Percentiles rank a stretch among this genome's conserved stretches.
Evolutionary conservation across 768 basidiomycete species (phyloP).

Genomic region (Lactarius hengduanensis): DNA sequence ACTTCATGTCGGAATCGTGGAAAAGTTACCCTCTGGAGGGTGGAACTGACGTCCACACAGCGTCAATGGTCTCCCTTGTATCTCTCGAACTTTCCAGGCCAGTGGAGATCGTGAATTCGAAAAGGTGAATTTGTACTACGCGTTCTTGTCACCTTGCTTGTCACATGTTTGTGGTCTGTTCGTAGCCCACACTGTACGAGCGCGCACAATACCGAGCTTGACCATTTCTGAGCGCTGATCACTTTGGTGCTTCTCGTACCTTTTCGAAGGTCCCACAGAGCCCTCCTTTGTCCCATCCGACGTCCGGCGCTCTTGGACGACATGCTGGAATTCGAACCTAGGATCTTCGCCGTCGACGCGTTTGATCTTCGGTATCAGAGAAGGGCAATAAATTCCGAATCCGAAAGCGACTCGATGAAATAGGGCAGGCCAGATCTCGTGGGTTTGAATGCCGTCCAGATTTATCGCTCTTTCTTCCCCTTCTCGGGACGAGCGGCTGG

Average conservation of each 20-base stretch:
- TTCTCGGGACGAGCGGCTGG: not conserved
- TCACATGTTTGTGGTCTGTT: not conserved
- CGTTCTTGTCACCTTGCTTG: not conserved
- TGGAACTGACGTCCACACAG: not conserved
- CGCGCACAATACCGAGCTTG: not conserved
- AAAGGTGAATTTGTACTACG: not conserved
- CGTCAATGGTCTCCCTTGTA: not conserved
- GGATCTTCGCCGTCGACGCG: not conserved
- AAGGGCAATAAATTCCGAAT: not conserved
- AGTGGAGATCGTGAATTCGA: not conserved
- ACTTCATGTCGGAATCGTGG: not conserved
- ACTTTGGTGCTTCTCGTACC: not conserved
- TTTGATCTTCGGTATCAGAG: not conserved
- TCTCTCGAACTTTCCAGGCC: not conserved
- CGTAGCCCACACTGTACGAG: not conserved
- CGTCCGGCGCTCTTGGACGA: not conserved
- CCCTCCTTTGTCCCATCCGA: not conserved
- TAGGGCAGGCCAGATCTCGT: not conserved
- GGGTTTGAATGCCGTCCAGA: not conserved
- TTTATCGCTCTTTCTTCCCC: not conserved
- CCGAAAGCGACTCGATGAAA: not conserved
- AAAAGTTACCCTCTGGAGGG: not conserved
- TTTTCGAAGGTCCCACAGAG: not conserved
- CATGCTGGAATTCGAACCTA: not conserved
- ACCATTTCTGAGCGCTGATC: not conserved